These are phyloP conservation scores for Hyaloscypha variabilis DNA, from an alignment of 495 filamentous ascomycete genomes.

Conservation along the genomic window DNA sequence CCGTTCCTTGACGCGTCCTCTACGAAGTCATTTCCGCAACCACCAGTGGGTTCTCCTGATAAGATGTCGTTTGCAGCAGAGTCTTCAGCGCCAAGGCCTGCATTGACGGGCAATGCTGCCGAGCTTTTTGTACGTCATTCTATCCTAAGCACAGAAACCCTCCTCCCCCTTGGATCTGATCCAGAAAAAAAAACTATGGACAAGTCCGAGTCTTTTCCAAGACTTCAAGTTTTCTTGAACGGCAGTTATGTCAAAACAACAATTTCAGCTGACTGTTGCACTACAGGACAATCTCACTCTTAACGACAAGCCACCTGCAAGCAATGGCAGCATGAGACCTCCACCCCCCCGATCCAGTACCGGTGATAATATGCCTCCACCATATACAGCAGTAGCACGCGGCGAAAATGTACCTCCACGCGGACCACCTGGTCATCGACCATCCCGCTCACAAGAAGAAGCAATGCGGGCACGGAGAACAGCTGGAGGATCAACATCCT, in stretches of 20 bases:
- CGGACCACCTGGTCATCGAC: conserved; percentile 55
- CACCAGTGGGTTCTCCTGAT: conserved; percentile 41
- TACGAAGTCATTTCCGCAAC: conserved; percentile 43
- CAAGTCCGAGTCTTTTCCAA: background rate
- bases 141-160: background rate
- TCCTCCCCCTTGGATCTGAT: background rate
- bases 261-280: conserved; percentile 16
- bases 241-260: background rate
- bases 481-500: conserved; percentile 30
- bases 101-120: conserved; percentile 65
- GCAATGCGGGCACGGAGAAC: conserved; percentile 47
- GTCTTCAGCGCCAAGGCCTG: conserved; percentile 39
- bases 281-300: conserved; percentile 53
- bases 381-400: conserved; percentile 21
- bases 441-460: conserved; percentile 65
- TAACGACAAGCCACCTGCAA: conserved; percentile 39
- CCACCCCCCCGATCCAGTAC: conserved; percentile 43
- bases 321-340: conserved; percentile 30
- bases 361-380: conserved; percentile 43
- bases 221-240: conserved; percentile 9
- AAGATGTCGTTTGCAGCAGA: conserved; percentile 59
- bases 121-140: conserved; percentile 84
- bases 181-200: background rate
- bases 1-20: conserved; percentile 82
- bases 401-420: conserved; percentile 53